phyloP scores from a whole-genome alignment of 2,329 filamentous ascomycete species.

The Acarospora socialis region DNA sequence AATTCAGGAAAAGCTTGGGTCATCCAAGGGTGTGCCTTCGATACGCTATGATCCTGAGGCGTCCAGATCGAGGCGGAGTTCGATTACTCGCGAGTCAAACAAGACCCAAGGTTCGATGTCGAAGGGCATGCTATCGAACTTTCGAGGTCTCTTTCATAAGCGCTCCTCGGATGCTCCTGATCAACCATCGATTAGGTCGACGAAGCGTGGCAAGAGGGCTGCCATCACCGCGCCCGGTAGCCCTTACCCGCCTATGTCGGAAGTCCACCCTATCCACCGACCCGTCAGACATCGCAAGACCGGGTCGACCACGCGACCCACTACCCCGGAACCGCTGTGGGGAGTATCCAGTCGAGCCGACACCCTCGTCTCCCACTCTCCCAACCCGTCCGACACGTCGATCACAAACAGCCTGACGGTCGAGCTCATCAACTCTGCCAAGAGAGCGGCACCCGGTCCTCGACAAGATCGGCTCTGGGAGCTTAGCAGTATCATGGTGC shows the following conservation, averaged over 20 bases:
- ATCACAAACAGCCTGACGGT: conserved; percentile 16
- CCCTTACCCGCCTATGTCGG: conserved; percentile 11
- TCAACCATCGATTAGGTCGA: neutral
- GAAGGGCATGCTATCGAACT: conserved; percentile 17
- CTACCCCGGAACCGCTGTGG: too few relatives aligned
- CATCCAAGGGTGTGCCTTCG: conserved; percentile 3
- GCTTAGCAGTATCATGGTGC: conserved; percentile 16
- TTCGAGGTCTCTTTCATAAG: conserved; percentile 18
- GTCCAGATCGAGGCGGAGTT: conserved; percentile 7
- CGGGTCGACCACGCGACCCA: neutral
- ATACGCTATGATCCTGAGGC: neutral
- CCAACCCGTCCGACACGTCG: conserved; percentile 11
- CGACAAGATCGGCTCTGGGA: conserved; percentile 14
- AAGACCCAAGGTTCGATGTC: conserved; percentile 12
- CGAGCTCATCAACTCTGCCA: conserved; percentile 15
- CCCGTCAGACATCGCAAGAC: conserved; percentile 1
- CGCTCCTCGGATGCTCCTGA: conserved; percentile 11
- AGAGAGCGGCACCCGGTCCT: conserved; percentile 10
- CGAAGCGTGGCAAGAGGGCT: conserved; percentile 4
- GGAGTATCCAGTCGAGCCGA: conserved; percentile 1
- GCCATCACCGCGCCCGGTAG: conserved; percentile 12
- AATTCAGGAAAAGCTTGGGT: conserved; percentile 9
- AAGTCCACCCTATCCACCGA: conserved; percentile 9
- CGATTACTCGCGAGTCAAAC: conserved; percentile 9
- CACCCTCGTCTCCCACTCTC: neutral